Evolutionary conservation across 2,329 filamentous ascomycete species (phyloP).

Genomic region (Beauveria caledonica): DNA sequence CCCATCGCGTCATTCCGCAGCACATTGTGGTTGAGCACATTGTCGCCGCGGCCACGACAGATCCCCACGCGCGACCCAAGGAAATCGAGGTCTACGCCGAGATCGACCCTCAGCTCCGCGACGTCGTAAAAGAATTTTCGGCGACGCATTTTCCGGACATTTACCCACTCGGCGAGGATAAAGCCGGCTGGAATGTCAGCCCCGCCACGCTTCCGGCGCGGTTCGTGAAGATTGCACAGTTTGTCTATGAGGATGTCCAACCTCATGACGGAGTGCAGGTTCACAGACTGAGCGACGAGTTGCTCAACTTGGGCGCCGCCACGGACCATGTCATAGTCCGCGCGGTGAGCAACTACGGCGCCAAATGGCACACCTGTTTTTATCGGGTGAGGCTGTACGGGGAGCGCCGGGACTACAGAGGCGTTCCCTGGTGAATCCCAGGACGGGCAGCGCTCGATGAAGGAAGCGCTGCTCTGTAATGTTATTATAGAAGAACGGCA

Average conservation of each 20-base stretch:
- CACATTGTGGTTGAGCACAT: conserved; percentile 69
- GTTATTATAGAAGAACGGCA: background rate
- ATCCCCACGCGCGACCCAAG: conserved; percentile 54
- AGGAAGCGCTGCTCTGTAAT: background rate
- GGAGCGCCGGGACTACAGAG: conserved; percentile 18
- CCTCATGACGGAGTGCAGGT: conserved; percentile 41
- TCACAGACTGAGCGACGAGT: conserved; percentile 42
- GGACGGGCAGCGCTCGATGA: too few species aligned
- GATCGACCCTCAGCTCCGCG: conserved; percentile 36
- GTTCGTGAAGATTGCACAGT: conserved; percentile 51
- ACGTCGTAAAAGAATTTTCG: conserved; percentile 36
- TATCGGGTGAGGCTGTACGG: conserved; percentile 55
- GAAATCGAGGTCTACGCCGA: conserved; percentile 63
- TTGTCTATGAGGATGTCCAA: conserved; percentile 41
- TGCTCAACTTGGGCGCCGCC: conserved; percentile 36
- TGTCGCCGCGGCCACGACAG: conserved; percentile 49
- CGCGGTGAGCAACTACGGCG: conserved; percentile 50
- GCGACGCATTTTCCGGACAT: conserved; percentile 30
- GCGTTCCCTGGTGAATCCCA: background rate
- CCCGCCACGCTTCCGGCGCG: conserved; percentile 23
- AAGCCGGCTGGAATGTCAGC: conserved; percentile 22
- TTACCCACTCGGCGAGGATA: conserved; percentile 11
- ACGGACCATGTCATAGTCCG: conserved; percentile 48
- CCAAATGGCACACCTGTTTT: conserved; percentile 53
- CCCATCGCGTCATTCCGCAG: conserved; percentile 52